phyloP scores from a whole-genome alignment of 1,284 basidiomycete species.

The Fistulinella cinereoalba region DNA sequence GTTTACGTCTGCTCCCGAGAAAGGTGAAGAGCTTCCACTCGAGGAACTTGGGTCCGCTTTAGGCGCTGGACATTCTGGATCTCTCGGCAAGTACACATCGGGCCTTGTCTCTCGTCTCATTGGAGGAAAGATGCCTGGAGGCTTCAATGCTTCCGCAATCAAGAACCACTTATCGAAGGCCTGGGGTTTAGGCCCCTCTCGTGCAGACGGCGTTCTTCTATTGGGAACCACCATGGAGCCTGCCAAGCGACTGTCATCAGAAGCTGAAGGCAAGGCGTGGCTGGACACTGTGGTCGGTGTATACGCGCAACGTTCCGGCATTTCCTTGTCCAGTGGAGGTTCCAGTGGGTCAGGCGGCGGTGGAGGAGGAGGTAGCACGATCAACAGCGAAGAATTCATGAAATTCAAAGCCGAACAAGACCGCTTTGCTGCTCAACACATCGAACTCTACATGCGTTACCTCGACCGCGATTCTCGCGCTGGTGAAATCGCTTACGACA shows the following conservation, averaged over 20 bases:
- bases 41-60: constrained; percentile 93
- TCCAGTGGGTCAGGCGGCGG: constrained; percentile 61
- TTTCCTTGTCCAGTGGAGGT: constrained; percentile 74
- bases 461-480: constrained; percentile 90
- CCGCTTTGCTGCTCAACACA: constrained; percentile 88
- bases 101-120: constrained; percentile 90
- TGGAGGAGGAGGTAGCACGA: constrained; percentile 73
- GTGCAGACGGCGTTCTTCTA: constrained; percentile 89
- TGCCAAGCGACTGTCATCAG: constrained; percentile 88
- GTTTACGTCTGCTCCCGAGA: constrained; percentile 91
- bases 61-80: constrained; percentile 76
- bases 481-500: constrained; percentile 86
- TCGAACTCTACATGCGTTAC: constrained; percentile 96
- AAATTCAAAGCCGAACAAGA: constrained; percentile 95
- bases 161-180: constrained; percentile 86
- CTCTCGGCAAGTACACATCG: constrained; percentile 94
- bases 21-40: constrained; percentile 94
- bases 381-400: constrained; percentile 97
- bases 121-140: constrained; percentile 97
- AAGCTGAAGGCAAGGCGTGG: constrained; percentile 92
- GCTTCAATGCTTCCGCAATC: constrained; percentile 95
- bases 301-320: constrained; percentile 87
- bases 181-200: constrained; percentile 90
- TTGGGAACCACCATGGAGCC: constrained; percentile 92
- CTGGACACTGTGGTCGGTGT: constrained; percentile 81